Evolutionary conservation across 2,329 filamentous ascomycete genomes (phyloP).

Genomic region (Epichloe bromicola): DNA sequence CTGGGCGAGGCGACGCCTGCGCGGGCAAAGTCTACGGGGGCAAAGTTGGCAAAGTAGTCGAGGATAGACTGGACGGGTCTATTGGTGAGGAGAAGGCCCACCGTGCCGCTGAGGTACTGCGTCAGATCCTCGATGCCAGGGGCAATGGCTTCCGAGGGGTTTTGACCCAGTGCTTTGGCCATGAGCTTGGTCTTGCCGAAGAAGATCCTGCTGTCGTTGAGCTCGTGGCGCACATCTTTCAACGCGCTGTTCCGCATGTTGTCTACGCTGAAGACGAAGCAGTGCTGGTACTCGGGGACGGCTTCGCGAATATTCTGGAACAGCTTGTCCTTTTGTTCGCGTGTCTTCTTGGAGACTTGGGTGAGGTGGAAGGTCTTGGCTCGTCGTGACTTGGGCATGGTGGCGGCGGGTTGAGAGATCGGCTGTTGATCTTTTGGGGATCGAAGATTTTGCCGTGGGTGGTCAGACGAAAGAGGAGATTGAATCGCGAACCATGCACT

Average conservation of each 20-base stretch:
- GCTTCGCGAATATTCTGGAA: conserved; percentile 80
- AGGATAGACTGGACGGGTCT: conserved; percentile 54
- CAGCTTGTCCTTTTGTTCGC: conserved; percentile 81
- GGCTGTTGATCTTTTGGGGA: neutral
- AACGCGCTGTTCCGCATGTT: conserved; percentile 98
- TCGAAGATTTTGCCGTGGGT: neutral
- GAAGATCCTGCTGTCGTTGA: conserved; percentile 69
- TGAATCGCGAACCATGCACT: too few relatives aligned
- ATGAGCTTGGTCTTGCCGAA: conserved; percentile 99
- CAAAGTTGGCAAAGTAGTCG: conserved; percentile 58
- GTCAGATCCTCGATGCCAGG: conserved; percentile 61
- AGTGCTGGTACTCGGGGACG: conserved; percentile 74
- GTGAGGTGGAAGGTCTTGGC: conserved; percentile 80
- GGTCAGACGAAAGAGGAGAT: neutral
- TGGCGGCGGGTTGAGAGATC: conserved; percentile 14
- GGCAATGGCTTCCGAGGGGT: conserved; percentile 65
- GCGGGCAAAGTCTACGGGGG: conserved; percentile 79
- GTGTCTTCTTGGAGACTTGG: conserved; percentile 82
- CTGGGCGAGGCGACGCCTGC: conserved; percentile 66
- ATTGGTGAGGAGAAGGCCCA: conserved; percentile 85
- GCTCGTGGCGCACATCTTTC: conserved; percentile 76
- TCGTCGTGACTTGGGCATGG: conserved; percentile 95
- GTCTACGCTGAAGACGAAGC: conserved; percentile 86
- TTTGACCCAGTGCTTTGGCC: conserved; percentile 80
- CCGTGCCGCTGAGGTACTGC: conserved; percentile 61